These are phyloP conservation scores for Cyclocybe cylindracea DNA, from an alignment of 768 basidiomycete species.

Conservation along the genomic window DNA sequence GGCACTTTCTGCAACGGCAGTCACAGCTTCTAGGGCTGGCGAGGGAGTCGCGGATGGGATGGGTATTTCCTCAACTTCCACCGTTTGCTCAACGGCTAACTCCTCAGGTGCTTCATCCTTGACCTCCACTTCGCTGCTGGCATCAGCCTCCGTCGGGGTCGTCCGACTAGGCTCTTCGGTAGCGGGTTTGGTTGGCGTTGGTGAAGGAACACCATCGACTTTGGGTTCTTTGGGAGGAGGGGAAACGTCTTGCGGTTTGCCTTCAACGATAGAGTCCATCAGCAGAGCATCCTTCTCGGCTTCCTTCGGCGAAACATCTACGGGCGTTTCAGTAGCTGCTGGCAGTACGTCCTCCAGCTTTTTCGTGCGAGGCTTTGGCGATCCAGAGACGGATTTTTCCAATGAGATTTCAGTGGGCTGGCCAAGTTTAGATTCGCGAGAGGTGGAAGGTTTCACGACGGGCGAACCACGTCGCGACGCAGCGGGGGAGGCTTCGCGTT, in stretches of 20 bases:
- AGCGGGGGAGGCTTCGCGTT: conserved; percentile 20
- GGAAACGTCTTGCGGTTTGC: no score
- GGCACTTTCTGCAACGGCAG: no score
- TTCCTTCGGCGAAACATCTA: neutral
- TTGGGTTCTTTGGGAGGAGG: no score
- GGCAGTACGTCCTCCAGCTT: neutral
- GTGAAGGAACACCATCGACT: no score
- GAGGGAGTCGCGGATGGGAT: neutral
- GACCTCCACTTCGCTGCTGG: no score
- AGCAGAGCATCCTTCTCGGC: no score
- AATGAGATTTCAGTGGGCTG: conserved; percentile 1
- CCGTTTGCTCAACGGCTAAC: neutral
- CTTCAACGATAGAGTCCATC: no score
- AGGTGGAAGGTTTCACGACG: conserved; percentile 22
- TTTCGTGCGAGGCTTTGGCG: no score
- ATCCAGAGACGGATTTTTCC: neutral
- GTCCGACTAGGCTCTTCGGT: no score
- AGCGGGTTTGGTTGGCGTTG: no score
- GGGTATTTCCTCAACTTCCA: neutral
- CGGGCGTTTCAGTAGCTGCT: neutral
- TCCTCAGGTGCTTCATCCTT: neutral
- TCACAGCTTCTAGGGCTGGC: no score
- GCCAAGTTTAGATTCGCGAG: conserved; percentile 5
- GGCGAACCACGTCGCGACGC: conserved; percentile 10
- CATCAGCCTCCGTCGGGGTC: no score